Base-by-base conservation (phyloP, 169 alveolate genomes). In the Amoebophrya sp. region DNA sequence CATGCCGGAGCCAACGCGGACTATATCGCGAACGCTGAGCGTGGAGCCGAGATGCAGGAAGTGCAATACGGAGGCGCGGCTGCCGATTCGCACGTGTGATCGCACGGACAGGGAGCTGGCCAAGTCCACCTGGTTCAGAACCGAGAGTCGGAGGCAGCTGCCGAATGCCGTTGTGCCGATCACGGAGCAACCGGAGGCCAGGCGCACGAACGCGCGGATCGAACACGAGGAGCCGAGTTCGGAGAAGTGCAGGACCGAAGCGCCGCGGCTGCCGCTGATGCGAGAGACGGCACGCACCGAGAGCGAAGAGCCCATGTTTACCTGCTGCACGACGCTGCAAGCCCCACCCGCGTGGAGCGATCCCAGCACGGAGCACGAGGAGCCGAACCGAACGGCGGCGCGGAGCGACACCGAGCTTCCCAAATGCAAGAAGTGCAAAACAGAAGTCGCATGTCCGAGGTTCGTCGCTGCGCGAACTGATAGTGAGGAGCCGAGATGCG, bases 381-480 rank as follows among this genome's bases (percentile, higher is more conserved):
- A 34, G 0, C 90, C 90, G 2, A 89, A 47, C 10, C 90, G 36
- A 47, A 36, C 36, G 29, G 40, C 90, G 29, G 90, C 40, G n/a
- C 90, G 36, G 24, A 89, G 40, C n/a, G 90, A 89, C 47, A 89
- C 2, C 90, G 90, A 89, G 90, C 41, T 26, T 36, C 36, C 90
- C 65, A 47, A 18, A 6, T 6, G 29, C 29, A 47, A 47, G 29
- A 18, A 12, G 65, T 47, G 29, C 29, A 47, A 47, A 6, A 47
- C 65, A 12, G 65, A 47, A 6, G 65, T 18, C 29, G 29, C 29
- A 18, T 18, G 6, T 6, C 65, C 65, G 65, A 6, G 18, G 65
- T 18, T 10, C 54, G 39, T 47, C 29, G 65, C 18, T 6, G 6
- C 18, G 65, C 65, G 65, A 18, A 47, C 65, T 6, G 65, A 47